Base-by-base conservation (phyloP, 495 filamentous ascomycete species). In the Clavariopsis aquatica region DNA sequence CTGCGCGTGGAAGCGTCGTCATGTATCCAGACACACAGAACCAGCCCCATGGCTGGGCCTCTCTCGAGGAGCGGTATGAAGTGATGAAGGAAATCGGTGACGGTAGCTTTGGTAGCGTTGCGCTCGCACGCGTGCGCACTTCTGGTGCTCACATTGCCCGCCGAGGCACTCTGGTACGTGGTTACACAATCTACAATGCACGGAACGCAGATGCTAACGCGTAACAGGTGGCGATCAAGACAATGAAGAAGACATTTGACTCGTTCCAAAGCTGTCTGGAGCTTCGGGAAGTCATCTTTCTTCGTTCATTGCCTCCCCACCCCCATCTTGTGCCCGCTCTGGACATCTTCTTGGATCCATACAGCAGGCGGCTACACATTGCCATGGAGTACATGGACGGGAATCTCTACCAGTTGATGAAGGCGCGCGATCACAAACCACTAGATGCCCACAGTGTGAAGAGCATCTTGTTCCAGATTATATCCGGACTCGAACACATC, bases 331-430 rank as follows among this genome's bases (percentile, higher is more conserved):
- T 99, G 22, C 95, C 95, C 12, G 95, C 95, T 8, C 85, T 98
- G 41, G 95, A 99, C 79, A 99, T 99, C 74, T 99, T 99, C 78
- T 85, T 99, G 66, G 95, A 99, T 72, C 95, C 95, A 6, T 86
- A 90, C 69, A 96, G 85, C 74, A 94, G 89, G 78, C 95, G 96
- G 77, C 85, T 99, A 49, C 95, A 99, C 75, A 99, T 99, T 60
- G 87, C 84, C 71, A 99, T 99, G 95, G 95, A 99, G 77, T 96
- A 96, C 69, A 99, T 99, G 95, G 95, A 99, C 75, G 95, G 95
- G 28, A 99, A 99, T 74, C 81, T 99, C 1, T 99, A 99, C 72
- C 95, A 98, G 77, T 78, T 99, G 53, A 99, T 99, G 94, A 99
- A 99, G 74, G 87, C 94, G 53, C 84, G 95, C 58, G 94, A 99